Percentiles rank a stretch among this genome's conserved stretches.
Evolutionary conservation across 2,329 filamentous ascomycete genomes (phyloP).

Genomic region (Aplosporella prunicola): DNA sequence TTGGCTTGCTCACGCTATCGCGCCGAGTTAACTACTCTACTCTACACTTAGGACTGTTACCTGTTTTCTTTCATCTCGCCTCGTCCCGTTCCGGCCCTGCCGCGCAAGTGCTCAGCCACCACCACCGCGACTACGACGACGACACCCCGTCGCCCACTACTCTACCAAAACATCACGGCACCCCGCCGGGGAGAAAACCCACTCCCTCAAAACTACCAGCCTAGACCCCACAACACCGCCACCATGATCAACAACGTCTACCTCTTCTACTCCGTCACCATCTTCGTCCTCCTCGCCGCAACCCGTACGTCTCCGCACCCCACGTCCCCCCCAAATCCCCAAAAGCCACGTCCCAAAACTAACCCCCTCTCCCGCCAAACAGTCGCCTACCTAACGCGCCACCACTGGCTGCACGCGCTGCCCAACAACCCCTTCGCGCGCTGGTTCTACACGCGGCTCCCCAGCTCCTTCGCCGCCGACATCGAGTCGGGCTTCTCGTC

Average conservation of each 20-base stretch:
- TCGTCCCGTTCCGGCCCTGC: no score
- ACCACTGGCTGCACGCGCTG: constrained; percentile 63
- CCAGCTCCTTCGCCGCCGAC: constrained; percentile 69
- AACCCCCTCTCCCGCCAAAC: constrained; percentile 12
- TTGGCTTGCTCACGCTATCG: no score
- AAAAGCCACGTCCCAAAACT: constrained; percentile 3
- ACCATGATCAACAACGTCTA: constrained; percentile 55
- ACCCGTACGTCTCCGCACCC: constrained; percentile 46
- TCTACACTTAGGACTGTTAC: no score
- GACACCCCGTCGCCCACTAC: no score
- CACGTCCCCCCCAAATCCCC: constrained; percentile 10
- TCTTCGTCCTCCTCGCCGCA: constrained; percentile 60
- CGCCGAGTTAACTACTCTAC: no score
- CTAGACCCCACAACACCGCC: no score
- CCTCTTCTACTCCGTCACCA: constrained; percentile 66
- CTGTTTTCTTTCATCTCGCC: no score
- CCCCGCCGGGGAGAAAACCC: no score
- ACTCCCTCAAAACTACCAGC: no score
- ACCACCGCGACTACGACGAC: no score
- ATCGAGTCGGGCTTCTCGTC: constrained; percentile 81
- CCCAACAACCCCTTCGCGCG: constrained; percentile 38
- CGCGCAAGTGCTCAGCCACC: no score
- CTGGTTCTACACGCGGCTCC: constrained; percentile 69
- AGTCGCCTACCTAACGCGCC: constrained; percentile 73
- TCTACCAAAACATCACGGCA: no score